A percentile compares a stretch with the other conserved stretches of the same genome.
phyloP scores from a whole-genome alignment of 495 filamentous ascomycete species.

The Neurospora tetraspora region DNA sequence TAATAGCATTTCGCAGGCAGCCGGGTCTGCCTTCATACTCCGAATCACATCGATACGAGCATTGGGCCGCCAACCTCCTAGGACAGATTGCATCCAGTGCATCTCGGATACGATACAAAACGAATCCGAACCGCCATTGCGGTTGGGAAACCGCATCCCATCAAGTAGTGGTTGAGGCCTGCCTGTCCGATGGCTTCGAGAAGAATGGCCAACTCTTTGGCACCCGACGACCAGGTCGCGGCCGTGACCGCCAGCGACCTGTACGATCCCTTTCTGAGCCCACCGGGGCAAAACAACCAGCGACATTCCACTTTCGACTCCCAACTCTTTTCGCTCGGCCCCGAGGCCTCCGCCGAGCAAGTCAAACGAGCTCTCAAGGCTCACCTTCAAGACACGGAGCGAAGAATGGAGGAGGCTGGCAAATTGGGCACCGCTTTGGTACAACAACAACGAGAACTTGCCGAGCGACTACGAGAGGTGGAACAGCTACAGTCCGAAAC shows the following conservation, averaged over 20 bases:
- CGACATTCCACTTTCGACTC: constrained; percentile 73
- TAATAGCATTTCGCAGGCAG: constrained; percentile 2
- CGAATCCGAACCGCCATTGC: constrained; percentile 1
- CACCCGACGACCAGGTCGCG: constrained; percentile 19
- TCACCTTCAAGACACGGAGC: constrained; percentile 82
- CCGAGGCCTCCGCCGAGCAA: constrained; percentile 69
- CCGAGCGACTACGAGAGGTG: constrained; percentile 73
- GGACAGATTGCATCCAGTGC: neutral
- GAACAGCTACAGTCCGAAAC: constrained; percentile 67
- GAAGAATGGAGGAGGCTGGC: constrained; percentile 81
- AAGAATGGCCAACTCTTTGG: constrained; percentile 24
- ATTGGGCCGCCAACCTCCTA: neutral
- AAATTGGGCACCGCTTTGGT: constrained; percentile 78
- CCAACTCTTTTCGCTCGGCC: constrained; percentile 67
- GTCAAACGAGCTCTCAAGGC: constrained; percentile 82
- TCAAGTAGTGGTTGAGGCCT: neutral
- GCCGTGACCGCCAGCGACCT: constrained; percentile 24
- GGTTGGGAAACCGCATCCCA: neutral
- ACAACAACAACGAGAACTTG: constrained; percentile 70
- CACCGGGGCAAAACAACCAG: constrained; percentile 44
- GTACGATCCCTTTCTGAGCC: constrained; percentile 41
- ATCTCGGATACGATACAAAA: constrained; percentile 1
- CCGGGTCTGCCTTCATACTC: constrained; percentile 5
- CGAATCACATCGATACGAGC: neutral
- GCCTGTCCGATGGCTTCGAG: constrained; percentile 3